Conservation (phyloP, 805 yeast genomes). For the Ogataea chonburiensis region DNA sequence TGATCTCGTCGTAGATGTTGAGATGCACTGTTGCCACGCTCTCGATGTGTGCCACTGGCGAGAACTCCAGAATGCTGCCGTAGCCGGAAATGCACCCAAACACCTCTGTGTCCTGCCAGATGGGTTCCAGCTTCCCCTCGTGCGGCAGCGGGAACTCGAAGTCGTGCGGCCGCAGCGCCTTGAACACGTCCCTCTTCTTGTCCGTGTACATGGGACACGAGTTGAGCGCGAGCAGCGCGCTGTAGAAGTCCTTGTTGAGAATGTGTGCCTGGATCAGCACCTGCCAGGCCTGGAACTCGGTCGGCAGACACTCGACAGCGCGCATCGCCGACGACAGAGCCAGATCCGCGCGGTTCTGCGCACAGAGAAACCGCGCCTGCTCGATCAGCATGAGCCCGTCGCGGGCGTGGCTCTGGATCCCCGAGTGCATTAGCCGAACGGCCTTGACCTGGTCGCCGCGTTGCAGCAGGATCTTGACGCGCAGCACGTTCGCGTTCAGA, state of each 20-base stretch:
- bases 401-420: slow-evolving; percentile 45
- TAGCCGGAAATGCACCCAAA: slow-evolving; percentile 35
- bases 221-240: slow-evolving; percentile 67
- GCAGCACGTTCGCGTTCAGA: slow-evolving; percentile 35
- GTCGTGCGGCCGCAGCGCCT: slow-evolving; percentile 43
- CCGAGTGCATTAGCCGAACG: slow-evolving; percentile 41
- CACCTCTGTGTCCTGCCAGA: slow-evolving; percentile 43
- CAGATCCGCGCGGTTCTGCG: slow-evolving; percentile 49
- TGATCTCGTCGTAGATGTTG: slow-evolving; percentile 48
- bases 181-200: slow-evolving; percentile 44
- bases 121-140: slow-evolving; percentile 50
- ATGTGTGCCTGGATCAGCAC: slow-evolving; percentile 60
- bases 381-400: slow-evolving; percentile 56
- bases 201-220: slow-evolving; percentile 68
- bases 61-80: slow-evolving; percentile 35
- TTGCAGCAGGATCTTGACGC: slow-evolving; percentile 40
- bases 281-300: slow-evolving; percentile 75
- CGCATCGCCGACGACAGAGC: slow-evolving; percentile 61
- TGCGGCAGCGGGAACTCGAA: slow-evolving; percentile 50
- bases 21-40: slow-evolving; percentile 48
- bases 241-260: slow-evolving; percentile 49
- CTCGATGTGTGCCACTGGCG: slow-evolving; percentile 36
- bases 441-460: slow-evolving; percentile 49
- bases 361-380: slow-evolving; percentile 63
- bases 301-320: slow-evolving; percentile 67